Evolutionary conservation across 768 basidiomycete species (phyloP).

Genomic region (Mycena indigotica): DNA sequence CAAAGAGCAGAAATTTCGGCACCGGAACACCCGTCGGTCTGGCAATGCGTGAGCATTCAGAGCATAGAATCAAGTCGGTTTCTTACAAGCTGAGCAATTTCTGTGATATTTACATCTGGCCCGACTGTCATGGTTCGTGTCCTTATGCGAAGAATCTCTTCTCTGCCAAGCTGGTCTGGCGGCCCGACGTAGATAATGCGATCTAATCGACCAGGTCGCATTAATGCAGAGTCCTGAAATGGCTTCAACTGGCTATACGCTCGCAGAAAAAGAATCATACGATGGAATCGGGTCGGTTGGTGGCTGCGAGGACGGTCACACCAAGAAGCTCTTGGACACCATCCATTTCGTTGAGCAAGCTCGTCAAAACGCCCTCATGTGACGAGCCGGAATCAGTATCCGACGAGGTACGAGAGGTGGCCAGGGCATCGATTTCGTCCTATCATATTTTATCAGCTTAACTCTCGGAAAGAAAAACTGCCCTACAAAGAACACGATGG

Average conservation of each 20-base stretch:
- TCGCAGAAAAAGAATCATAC: conserved; percentile 45
- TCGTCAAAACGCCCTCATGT: conserved; percentile 91
- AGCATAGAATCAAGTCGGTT: conserved; percentile 7
- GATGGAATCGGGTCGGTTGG: conserved; percentile 92
- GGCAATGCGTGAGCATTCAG: too few relatives aligned
- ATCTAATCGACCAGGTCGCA: conserved; percentile 94
- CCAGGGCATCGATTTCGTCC: conserved; percentile 98
- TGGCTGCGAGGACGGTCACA: conserved; percentile 95
- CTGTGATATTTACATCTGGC: conserved; percentile 61
- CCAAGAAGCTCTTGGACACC: conserved; percentile 93
- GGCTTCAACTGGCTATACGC: conserved; percentile 1
- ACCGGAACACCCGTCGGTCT: conserved; percentile 96
- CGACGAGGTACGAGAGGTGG: conserved; percentile 69
- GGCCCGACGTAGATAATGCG: conserved; percentile 93
- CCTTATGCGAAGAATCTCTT: conserved; percentile 84
- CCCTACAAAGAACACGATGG: conserved; percentile 94
- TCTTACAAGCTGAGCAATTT: conserved; percentile 71
- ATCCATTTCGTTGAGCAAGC: conserved; percentile 96
- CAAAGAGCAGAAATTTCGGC: conserved; percentile 91
- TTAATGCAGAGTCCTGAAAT: conserved; percentile 84
- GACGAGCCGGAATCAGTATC: conserved; percentile 56
- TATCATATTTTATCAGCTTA: conserved; percentile 31
- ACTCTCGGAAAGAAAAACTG: background rate
- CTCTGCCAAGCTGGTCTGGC: conserved; percentile 76
- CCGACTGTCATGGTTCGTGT: conserved; percentile 81